Evolutionary conservation across 2,329 filamentous ascomycete genomes (phyloP).

Genomic region (Monosporascus ibericus): DNA sequence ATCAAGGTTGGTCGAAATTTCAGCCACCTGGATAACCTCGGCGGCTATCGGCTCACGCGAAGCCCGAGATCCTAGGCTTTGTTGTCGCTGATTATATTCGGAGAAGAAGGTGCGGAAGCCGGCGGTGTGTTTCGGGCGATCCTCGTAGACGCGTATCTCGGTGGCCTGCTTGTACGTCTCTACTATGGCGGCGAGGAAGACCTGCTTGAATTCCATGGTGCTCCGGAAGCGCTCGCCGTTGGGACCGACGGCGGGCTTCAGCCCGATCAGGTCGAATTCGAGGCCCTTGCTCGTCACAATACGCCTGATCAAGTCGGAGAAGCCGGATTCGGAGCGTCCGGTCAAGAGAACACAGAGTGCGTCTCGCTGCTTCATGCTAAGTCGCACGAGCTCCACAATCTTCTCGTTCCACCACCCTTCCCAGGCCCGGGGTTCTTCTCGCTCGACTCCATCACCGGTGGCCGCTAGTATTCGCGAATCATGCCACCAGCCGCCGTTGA

Average conservation of each 20-base stretch:
- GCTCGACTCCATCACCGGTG: conserved; percentile 75
- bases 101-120: conserved; percentile 81
- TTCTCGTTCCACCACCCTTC: conserved; percentile 95
- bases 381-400: conserved; percentile 70
- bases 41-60: conserved; percentile 61
- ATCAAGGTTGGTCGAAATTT: conserved; percentile 53
- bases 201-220: conserved; percentile 91
- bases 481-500: conserved; percentile 95
- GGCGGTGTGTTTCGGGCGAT: conserved; percentile 62
- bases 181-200: conserved; percentile 72
- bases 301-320: conserved; percentile 71
- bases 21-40: conserved; percentile 82
- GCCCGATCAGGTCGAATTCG: conserved; percentile 78
- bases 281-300: conserved; percentile 74
- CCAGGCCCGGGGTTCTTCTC: conserved; percentile 81
- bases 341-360: conserved; percentile 82
- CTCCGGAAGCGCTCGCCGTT: conserved; percentile 69
- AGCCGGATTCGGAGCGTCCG: conserved; percentile 72
- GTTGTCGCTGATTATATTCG: conserved; percentile 61
- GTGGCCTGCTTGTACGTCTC: conserved; percentile 78
- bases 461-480: conserved; percentile 78
- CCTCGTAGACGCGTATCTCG: conserved; percentile 75
- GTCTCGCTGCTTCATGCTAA: conserved; percentile 80
- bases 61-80: conserved; percentile 39
- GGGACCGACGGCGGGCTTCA: conserved; percentile 82